Evolutionary conservation across 441 rosid genomes (phyloP).

Genomic region (Rhodomyrtus psidioides): DNA sequence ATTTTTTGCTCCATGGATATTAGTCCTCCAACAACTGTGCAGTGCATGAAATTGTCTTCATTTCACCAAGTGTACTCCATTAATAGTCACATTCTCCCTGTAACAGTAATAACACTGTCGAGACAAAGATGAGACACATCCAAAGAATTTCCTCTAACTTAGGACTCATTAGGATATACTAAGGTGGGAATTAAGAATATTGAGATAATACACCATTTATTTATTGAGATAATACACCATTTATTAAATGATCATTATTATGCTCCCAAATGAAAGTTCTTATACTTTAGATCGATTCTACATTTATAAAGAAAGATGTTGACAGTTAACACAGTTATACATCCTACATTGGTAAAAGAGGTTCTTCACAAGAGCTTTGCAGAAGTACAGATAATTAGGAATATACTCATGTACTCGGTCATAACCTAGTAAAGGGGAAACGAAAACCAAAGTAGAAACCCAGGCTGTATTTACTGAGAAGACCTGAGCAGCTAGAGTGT

Average conservation of each 20-base stretch:
- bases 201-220: too few species aligned
- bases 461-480: background rate
- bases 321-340: background rate
- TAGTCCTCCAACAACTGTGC: background rate
- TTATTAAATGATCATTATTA: background rate
- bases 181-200: background rate
- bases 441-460: background rate
- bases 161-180: background rate
- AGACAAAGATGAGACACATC: background rate
- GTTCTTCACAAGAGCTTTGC: background rate
- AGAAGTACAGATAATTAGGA: background rate
- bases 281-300: background rate
- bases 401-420: background rate
- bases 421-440: background rate
- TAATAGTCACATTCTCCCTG: background rate
- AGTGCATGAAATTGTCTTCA: background rate
- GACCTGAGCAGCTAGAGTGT: conserved; percentile 95
- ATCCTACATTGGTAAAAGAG: background rate
- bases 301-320: background rate
- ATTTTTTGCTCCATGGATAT: background rate
- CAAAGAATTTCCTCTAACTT: background rate
- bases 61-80: background rate
- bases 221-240: too few species aligned
- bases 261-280: background rate
- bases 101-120: background rate